These are phyloP conservation scores for sorghum (Sorghum bicolor) DNA, from an alignment of 176 grass and related monocot species.

Conservation along the genomic window Sorghum_bicolor_NCBIv3 NC_012870.2:10303501-10304000, in stretches of 20 bases:
- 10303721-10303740: slow-evolving; percentile 48
- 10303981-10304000: slow-evolving; percentile 68
- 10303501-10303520: slow-evolving; percentile 67
- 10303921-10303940: slow-evolving; percentile 76
- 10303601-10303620: slow-evolving; percentile 51
- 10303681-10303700: slow-evolving; percentile 58
- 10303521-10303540: slow-evolving; percentile 70
- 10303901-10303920: slow-evolving; percentile 65
- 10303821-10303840: too few species aligned
- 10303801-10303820: not conserved
- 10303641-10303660: slow-evolving; percentile 62
- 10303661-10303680: slow-evolving; percentile 56
- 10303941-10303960: slow-evolving; percentile 69
- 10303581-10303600: slow-evolving; percentile 17
- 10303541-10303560: slow-evolving; percentile 83
- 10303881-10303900: slow-evolving; percentile 61
- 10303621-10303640: slow-evolving; percentile 44
- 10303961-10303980: slow-evolving; percentile 59
- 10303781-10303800: slow-evolving; percentile 42
- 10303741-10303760: not conserved
- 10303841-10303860: not conserved
- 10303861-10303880: not conserved
- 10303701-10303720: slow-evolving; percentile 73
- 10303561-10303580: slow-evolving; percentile 49
- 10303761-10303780: not conserved